Evolutionary conservation across 305 asterid species (phyloP), one percentile per base, ranked within the genome.

Genomic region (Plantago coronopus): DNA sequence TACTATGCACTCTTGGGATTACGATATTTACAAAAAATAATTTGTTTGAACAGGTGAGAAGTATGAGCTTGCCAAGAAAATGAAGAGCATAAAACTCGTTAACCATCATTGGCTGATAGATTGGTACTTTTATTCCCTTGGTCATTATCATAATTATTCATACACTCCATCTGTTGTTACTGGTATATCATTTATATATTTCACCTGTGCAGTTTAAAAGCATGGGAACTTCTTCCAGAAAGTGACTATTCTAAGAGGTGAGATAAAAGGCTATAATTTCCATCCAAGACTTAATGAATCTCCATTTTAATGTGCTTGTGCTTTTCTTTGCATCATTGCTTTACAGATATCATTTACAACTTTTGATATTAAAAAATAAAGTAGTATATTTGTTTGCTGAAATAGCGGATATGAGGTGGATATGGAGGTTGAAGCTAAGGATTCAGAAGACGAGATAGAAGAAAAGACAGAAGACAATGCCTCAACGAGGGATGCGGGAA

Each of bases 161-260:
- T 66, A 7, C 37, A n/a, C 43, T 63, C 12, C 31, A 31, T 63
- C 57, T 68, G 18, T 62, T 67, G 22, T 27, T 45, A 45, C 17
- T 53, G 60, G 57, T 46, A 18, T 47, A 17, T 68, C 40, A 56
- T 45, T 15, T 8, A 44, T 20, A 15, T 51, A 57, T 57, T 47
- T 49, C 57, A 38, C 40, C 53, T 59, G 58, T 57, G 62, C 79
- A 91, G 96, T 72, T 80, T 91, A 79, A 86, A 70, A 80, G 85
- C 85, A 61, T 91, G 98, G 98, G 77, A 80, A 66, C 77, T 91
- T 49, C 96, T 91, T 69, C 91, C 96, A 60, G 98, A 88, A 79
- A 73, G 70, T 57, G 74, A 78, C 49, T 91, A 91, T 70, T 68
- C 70, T 68, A 85, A 73, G 68, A 86, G 98, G 98, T 91, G 69